Percentiles rank a stretch among this genome's conserved stretches.
Conservation (phyloP, 1,139 yeast species). For the Debaryomyces nepalensis region DNA sequence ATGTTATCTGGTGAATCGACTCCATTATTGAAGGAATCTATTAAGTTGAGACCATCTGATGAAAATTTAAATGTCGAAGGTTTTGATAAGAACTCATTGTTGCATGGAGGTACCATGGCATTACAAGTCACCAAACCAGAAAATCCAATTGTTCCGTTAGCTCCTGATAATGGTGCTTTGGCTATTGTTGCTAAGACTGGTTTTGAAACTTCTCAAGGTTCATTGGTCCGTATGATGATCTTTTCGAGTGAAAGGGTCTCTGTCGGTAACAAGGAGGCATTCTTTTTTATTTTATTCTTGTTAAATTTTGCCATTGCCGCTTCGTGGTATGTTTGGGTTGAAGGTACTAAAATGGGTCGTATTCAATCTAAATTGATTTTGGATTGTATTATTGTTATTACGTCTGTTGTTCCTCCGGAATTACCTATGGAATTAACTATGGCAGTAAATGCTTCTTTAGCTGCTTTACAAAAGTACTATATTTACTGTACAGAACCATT, state of each 20-base stretch:
- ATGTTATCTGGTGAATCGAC: constrained; percentile 99
- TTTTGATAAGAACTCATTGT: constrained; percentile 82
- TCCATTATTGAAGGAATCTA: constrained; percentile 90
- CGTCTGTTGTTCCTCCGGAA: constrained; percentile 99
- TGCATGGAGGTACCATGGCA: constrained; percentile 97
- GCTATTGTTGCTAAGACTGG: constrained; percentile 94
- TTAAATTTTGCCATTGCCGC: constrained; percentile 93
- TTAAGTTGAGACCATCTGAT: constrained; percentile 75
- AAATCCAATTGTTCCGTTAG: constrained; percentile 49
- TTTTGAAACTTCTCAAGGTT: constrained; percentile 97
- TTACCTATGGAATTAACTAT: constrained; percentile 98
- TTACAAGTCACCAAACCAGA: constrained; percentile 84
- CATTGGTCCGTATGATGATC: constrained; percentile 96
- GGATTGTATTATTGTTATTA: constrained; percentile 93
- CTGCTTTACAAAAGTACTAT: constrained; percentile 83
- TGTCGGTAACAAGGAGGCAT: constrained; percentile 94
- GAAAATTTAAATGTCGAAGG: constrained; percentile 78
- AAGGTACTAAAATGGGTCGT: constrained; percentile 95
- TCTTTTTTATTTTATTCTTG: constrained; percentile 87
- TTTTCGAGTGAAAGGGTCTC: constrained; percentile 96
- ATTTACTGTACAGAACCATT: constrained; percentile 98
- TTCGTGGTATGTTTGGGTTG: constrained; percentile 98
- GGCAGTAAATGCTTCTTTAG: constrained; percentile 93
- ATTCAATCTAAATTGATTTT: constrained; percentile 89
- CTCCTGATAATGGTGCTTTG: constrained; percentile 92